phyloP scores from a whole-genome alignment of 306 rosid species.

The Quercus cerris region DNA sequence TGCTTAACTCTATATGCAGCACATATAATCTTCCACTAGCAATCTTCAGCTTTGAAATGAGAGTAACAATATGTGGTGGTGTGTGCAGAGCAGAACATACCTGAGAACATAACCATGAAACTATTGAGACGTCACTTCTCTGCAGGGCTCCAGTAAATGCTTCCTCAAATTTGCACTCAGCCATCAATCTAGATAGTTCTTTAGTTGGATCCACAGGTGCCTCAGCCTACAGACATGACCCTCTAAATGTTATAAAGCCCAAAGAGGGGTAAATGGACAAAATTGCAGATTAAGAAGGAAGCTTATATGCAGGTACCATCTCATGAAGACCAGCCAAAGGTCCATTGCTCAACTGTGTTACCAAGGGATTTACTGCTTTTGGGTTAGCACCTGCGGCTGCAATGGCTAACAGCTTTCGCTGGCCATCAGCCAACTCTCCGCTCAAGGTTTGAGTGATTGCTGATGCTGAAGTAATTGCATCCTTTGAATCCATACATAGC shows the following conservation, averaged over 20 bases:
- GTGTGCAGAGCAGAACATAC: slow-evolving; percentile 21
- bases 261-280: background rate
- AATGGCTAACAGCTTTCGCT: slow-evolving; percentile 47
- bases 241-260: slow-evolving; percentile 9
- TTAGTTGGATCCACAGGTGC: slow-evolving; percentile 53
- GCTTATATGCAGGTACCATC: slow-evolving; percentile 37
- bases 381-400: slow-evolving; percentile 47
- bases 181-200: slow-evolving; percentile 57
- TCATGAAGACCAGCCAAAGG: slow-evolving; percentile 41
- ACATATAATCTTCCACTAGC: background rate
- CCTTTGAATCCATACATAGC: slow-evolving; percentile 34
- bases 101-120: slow-evolving; percentile 82
- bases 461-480: slow-evolving; percentile 67
- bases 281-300: slow-evolving; percentile 8
- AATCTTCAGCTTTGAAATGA: background rate
- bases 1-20: background rate
- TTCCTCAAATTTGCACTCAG: slow-evolving; percentile 65
- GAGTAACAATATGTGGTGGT: background rate
- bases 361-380: slow-evolving; percentile 42
- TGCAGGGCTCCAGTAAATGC: slow-evolving; percentile 64
- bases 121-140: slow-evolving; percentile 57
- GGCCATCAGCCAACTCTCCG: slow-evolving; percentile 64
- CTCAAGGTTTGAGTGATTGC: slow-evolving; percentile 60
- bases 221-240: slow-evolving; percentile 41
- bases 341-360: slow-evolving; percentile 49